These are phyloP conservation scores for Rosa persica DNA, from an alignment of 306 rosid species.

Conservation along the genomic window DNA sequence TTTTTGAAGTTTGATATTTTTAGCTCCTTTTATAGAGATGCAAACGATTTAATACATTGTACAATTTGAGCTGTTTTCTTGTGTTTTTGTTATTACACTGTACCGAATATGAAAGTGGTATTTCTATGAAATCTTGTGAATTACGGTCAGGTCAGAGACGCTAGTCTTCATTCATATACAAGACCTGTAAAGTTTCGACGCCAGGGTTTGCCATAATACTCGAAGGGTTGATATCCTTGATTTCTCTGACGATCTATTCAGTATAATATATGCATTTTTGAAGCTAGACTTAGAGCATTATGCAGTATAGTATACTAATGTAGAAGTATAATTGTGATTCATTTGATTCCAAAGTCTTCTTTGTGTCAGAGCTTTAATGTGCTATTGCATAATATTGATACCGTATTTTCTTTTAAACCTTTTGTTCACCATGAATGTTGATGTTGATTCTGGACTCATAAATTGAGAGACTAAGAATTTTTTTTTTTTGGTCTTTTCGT, in stretches of 20 bases:
- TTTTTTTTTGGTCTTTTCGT: not conserved
- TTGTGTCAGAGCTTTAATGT: not conserved
- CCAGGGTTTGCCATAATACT: not conserved
- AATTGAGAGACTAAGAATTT: not conserved
- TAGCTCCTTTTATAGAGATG: not conserved
- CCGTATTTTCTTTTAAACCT: not conserved
- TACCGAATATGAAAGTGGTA: not conserved
- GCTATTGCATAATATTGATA: not conserved
- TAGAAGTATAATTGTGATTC: not conserved
- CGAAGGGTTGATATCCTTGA: too few relatives aligned
- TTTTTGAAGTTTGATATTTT: not conserved
- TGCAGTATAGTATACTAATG: not conserved
- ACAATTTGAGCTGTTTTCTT: not conserved
- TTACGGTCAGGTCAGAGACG: not conserved
- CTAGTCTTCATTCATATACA: not conserved
- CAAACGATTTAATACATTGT: not conserved
- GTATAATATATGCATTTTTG: too few relatives aligned
- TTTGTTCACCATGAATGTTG: constrained; percentile 3
- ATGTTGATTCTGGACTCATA: not conserved
- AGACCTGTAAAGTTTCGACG: not conserved
- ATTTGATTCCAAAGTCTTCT: not conserved
- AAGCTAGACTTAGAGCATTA: not conserved
- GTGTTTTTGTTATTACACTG: not conserved
- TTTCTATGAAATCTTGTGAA: not conserved
- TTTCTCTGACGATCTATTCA: not conserved